phyloP scores from a whole-genome alignment of 176 grass and related monocot genomes.

The Phoenix dactylifera region DNA sequence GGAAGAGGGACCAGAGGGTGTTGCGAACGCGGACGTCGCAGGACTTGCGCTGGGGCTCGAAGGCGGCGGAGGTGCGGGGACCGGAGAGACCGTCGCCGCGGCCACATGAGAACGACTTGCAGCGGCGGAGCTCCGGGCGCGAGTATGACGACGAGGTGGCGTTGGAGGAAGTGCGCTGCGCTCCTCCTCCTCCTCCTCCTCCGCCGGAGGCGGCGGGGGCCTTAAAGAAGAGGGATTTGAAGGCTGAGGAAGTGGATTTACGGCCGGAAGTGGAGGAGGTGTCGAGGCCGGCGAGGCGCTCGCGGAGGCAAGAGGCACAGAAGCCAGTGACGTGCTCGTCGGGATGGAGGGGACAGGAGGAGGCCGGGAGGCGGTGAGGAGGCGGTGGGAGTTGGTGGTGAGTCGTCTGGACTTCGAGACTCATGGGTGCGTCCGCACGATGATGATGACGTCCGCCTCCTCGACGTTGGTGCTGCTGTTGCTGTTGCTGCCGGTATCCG shows the following conservation, averaged over 20 bases:
- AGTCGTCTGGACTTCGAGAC: too few relatives aligned
- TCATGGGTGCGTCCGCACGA: too few relatives aligned
- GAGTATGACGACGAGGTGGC: neutral
- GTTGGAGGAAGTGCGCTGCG: too few relatives aligned
- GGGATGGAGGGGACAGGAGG: conserved; percentile 64
- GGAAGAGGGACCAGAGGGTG: conserved; percentile 25
- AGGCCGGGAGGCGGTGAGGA: conserved; percentile 5
- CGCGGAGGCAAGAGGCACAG: conserved; percentile 85
- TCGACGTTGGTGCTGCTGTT: too few relatives aligned
- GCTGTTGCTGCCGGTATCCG: too few relatives aligned
- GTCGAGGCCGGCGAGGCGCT: conserved; percentile 72
- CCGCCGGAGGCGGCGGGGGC: conserved; percentile 1
- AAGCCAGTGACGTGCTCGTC: conserved; percentile 62
- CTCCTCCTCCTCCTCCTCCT: neutral
- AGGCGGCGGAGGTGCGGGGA: neutral
- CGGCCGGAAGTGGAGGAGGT: conserved; percentile 16
- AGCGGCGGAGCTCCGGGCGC: conserved; percentile 45
- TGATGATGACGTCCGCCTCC: too few relatives aligned
- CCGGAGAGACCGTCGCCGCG: conserved; percentile 15
- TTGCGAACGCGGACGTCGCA: conserved; percentile 40
- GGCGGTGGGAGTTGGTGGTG: neutral
- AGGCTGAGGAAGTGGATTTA: conserved; percentile 30
- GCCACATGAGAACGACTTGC: conserved; percentile 48
- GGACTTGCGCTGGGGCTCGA: conserved; percentile 65
- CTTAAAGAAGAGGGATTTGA: conserved; percentile 18